Percentiles rank a stretch among this genome's conserved stretches.
phyloP scores from a whole-genome alignment of 1,284 basidiomycete genomes.

The Naganishia sp. region DNA sequence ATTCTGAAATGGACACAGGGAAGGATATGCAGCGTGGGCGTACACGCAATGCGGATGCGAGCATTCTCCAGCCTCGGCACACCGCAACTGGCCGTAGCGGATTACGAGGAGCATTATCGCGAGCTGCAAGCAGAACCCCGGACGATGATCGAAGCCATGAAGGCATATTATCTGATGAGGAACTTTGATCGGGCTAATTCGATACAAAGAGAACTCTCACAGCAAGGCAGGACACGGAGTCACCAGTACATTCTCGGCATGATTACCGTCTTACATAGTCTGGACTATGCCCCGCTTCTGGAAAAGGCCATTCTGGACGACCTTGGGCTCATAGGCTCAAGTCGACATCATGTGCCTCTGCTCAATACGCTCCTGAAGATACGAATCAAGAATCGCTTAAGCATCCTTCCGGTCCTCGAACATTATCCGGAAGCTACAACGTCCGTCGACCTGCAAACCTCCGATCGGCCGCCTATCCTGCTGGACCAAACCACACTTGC shows the following conservation, averaged over 20 bases:
- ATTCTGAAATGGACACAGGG: slow-evolving; percentile 23
- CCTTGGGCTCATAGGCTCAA: slow-evolving; percentile 8
- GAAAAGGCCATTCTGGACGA: slow-evolving; percentile 19
- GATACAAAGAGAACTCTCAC: slow-evolving; percentile 8
- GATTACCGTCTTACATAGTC: slow-evolving; percentile 7
- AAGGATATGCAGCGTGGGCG: slow-evolving; percentile 19
- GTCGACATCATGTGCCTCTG: slow-evolving; percentile 10
- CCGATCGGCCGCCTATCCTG: background rate
- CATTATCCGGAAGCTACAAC: background rate
- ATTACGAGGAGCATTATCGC: slow-evolving; percentile 11
- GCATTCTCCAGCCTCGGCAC: slow-evolving; percentile 11
- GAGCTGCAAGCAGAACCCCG: slow-evolving; percentile 1
- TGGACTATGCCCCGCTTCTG: slow-evolving; percentile 13
- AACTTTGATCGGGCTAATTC: slow-evolving; percentile 8
- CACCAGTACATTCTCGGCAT: slow-evolving; percentile 2
- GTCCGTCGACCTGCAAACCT: background rate
- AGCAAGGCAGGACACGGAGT: background rate
- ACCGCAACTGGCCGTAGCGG: slow-evolving; percentile 13
- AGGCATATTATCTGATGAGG: slow-evolving; percentile 16
- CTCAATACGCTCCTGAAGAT: slow-evolving; percentile 13
- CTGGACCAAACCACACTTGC: slow-evolving; percentile 15
- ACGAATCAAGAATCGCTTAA: slow-evolving; percentile 14
- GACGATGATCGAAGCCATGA: slow-evolving; percentile 22
- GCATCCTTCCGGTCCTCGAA: slow-evolving; percentile 7
- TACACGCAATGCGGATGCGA: slow-evolving; percentile 27